Conservation (phyloP, 2,329 filamentous ascomycete species). For the Ceratocystis cacaofunesta region DNA sequence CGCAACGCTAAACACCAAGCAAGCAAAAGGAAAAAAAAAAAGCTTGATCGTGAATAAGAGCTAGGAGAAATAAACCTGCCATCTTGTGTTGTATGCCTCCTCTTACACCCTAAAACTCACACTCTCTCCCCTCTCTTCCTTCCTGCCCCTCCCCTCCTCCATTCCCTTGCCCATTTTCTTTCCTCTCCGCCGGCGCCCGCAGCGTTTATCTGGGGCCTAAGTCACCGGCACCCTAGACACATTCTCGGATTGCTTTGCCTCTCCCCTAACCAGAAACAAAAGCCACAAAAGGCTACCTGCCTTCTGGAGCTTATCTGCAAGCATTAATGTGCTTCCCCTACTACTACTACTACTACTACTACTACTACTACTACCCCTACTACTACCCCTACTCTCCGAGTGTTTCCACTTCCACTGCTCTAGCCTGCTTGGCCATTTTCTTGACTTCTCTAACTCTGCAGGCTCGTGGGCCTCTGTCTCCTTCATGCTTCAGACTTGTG, state of each 20-base stretch:
- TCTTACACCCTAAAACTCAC: neutral
- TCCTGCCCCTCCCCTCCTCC: neutral
- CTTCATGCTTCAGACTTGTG: constrained; percentile 1
- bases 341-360: neutral
- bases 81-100: neutral
- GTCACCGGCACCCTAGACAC: neutral
- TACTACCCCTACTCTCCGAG: neutral
- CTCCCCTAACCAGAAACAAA: neutral
- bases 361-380: neutral
- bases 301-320: neutral
- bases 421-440: neutral
- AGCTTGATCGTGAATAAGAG: neutral
- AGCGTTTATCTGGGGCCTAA: neutral
- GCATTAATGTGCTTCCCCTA: neutral
- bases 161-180: neutral
- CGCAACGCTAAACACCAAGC: neutral
- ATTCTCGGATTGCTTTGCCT: neutral
- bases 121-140: neutral
- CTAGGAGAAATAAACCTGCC: neutral
- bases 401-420: neutral
- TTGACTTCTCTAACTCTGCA: neutral
- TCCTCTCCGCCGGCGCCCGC: neutral
- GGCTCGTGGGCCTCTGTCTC: neutral
- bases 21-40: neutral
- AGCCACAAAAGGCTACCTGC: neutral